phyloP scores from a whole-genome alignment of 2,329 filamentous ascomycete genomes.

The Alternaria sp. region DNA sequence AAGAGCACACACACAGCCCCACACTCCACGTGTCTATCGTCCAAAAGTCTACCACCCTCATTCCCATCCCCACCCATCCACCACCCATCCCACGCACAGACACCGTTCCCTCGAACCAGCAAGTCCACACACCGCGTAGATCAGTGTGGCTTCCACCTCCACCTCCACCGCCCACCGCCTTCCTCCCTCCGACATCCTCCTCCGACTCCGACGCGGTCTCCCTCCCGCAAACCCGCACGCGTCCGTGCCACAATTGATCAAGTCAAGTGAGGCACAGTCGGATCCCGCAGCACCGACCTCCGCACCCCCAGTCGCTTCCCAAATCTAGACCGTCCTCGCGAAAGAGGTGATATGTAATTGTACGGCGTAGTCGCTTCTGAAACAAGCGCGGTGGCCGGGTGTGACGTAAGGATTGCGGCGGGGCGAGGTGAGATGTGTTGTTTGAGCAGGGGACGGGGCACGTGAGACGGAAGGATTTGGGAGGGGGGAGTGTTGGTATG shows the following conservation, averaged over 20 bases:
- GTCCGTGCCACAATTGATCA: neutral
- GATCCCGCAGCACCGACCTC: neutral
- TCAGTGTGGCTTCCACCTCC: neutral
- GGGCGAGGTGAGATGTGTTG: neutral
- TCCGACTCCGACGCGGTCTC: neutral
- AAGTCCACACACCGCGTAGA: neutral
- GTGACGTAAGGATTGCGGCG: neutral
- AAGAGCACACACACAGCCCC: neutral
- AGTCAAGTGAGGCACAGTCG: neutral
- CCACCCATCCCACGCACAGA: neutral
- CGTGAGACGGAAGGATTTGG: neutral
- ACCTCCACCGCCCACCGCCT: neutral
- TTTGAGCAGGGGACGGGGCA: neutral
- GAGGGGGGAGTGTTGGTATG: neutral
- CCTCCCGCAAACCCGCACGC: neutral
- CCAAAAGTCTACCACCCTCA: neutral
- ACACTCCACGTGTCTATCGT: neutral
- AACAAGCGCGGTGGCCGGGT: neutral
- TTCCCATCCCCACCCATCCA: neutral
- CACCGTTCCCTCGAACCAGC: neutral
- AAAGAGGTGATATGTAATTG: neutral
- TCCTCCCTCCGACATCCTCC: neutral
- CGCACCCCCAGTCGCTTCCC: neutral
- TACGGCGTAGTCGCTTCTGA: neutral
- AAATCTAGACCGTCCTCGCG: neutral